phyloP scores from a whole-genome alignment of 495 filamentous ascomycete species.

The Penicillium bialowiezense region DNA sequence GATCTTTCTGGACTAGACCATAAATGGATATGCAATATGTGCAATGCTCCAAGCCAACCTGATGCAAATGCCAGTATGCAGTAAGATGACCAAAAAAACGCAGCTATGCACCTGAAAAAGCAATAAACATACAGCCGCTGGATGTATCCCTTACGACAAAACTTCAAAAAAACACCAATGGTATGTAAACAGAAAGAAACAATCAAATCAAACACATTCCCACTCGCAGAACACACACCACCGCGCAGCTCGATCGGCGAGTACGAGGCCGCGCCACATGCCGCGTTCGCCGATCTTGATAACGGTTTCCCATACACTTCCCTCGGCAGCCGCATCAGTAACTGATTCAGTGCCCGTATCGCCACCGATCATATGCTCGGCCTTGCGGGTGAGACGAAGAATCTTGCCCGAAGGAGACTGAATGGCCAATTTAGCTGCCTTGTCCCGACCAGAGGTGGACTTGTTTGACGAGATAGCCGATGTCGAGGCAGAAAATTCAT shows the following conservation, averaged over 20 bases:
- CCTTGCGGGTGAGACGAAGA: conserved; percentile 82
- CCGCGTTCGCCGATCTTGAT: conserved; percentile 95
- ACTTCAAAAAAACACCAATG: conserved; percentile 2
- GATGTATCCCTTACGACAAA: neutral
- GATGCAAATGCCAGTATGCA: conserved; percentile 29
- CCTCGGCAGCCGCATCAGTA: conserved; percentile 62
- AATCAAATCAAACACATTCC: conserved; percentile 62
- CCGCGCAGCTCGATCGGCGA: conserved; percentile 90
- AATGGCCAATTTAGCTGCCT: conserved; percentile 93
- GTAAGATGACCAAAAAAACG: conserved; percentile 11
- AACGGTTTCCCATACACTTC: conserved; percentile 93
- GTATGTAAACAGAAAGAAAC: conserved; percentile 13
- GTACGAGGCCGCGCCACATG: conserved; percentile 86
- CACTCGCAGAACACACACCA: conserved; percentile 99
- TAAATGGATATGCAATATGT: conserved; percentile 24
- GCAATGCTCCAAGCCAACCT: conserved; percentile 24
- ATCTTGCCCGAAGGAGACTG: conserved; percentile 97
- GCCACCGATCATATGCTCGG: conserved; percentile 60
- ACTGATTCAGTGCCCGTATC: conserved; percentile 41
- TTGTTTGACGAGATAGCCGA: conserved; percentile 54
- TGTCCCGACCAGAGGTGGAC: conserved; percentile 55
- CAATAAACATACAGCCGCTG: conserved; percentile 9
- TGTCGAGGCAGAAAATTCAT: conserved; percentile 46
- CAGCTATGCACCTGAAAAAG: conserved; percentile 11
- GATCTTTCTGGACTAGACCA: neutral